These are phyloP conservation scores for Lactuca sativa DNA, from an alignment of 129 eudicot species.

Conservation along the genomic window DNA sequence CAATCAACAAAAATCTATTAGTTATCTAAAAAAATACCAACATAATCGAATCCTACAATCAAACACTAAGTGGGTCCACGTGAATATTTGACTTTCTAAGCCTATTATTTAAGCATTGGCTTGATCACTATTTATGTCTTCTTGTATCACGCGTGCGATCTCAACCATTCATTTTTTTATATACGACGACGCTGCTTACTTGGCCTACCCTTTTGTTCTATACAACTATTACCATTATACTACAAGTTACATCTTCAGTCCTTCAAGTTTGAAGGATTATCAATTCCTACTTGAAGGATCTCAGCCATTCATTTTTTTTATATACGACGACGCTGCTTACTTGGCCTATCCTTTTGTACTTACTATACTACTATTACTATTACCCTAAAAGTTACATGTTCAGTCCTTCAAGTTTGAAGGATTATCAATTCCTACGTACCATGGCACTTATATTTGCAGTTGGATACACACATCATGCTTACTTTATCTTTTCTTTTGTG, in stretches of 20 bases:
- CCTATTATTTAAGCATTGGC: slow-evolving; percentile 18
- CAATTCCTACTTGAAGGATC: not conserved
- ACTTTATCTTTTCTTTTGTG: not conserved
- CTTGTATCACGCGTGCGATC: slow-evolving; percentile 34
- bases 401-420: slow-evolving; percentile 15
- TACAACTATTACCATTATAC: slow-evolving; percentile 2
- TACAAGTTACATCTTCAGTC: slow-evolving; percentile 8
- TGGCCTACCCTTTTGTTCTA: slow-evolving; percentile 1
- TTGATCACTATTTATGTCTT: slow-evolving; percentile 33
- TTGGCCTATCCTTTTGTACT: slow-evolving; percentile 8
- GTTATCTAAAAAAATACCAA: not conserved
- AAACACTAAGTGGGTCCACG: slow-evolving; percentile 25
- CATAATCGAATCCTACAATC: slow-evolving; percentile 33
- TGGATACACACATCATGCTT: not conserved
- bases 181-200: slow-evolving; percentile 29
- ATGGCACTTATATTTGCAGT: not conserved
- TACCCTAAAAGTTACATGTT: not conserved
- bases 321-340: slow-evolving; percentile 14
- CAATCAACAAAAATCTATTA: too few relatives aligned
- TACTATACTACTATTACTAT: not conserved
- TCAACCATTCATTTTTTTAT: slow-evolving; percentile 31
- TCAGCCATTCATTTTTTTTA: too few relatives aligned
- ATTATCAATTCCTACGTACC: not conserved
- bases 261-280: not conserved
- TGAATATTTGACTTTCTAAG: slow-evolving; percentile 28